Evolutionary conservation across 2,329 filamentous ascomycete genomes (phyloP).

Genomic region (Pseudogymnoascus sp.): DNA sequence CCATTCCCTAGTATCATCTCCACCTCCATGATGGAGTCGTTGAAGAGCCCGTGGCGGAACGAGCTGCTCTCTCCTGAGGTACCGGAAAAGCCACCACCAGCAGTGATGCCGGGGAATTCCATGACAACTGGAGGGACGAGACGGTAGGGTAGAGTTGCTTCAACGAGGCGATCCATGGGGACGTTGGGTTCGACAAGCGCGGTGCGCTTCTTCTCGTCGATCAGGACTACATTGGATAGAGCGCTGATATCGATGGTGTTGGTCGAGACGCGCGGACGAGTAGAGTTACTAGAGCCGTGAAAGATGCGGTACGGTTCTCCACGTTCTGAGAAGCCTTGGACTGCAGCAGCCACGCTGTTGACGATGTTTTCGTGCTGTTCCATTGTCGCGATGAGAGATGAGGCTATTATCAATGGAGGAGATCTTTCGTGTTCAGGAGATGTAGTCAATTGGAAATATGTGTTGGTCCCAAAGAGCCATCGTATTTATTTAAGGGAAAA

Average conservation of each 20-base stretch:
- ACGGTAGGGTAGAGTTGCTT: slow-evolving; percentile 46
- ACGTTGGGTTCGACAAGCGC: slow-evolving; percentile 61
- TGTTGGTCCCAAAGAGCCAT: not conserved
- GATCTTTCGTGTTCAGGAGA: not conserved
- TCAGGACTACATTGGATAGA: slow-evolving; percentile 41
- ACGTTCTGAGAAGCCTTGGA: slow-evolving; percentile 40
- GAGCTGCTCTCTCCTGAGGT: slow-evolving; percentile 61
- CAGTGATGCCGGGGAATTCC: slow-evolving; percentile 64
- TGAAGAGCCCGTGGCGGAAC: slow-evolving; percentile 38
- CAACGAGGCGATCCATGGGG: slow-evolving; percentile 57
- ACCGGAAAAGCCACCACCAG: slow-evolving; percentile 59
- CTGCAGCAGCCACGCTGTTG: slow-evolving; percentile 36
- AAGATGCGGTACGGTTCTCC: slow-evolving; percentile 46
- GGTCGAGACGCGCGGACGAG: slow-evolving; percentile 20
- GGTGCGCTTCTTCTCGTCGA: slow-evolving; percentile 37
- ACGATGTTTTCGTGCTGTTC: slow-evolving; percentile 36
- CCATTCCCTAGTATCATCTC: slow-evolving; percentile 58
- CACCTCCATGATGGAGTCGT: slow-evolving; percentile 53
- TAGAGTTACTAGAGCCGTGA: slow-evolving; percentile 51
- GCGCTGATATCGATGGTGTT: slow-evolving; percentile 40
- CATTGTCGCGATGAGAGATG: slow-evolving; percentile 12
- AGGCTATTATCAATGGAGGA: not conserved
- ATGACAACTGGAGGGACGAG: slow-evolving; percentile 60
- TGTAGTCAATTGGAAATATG: not conserved
- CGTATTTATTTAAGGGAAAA: not conserved